These are phyloP conservation scores for Daldinia caldariorum DNA, from an alignment of 495 filamentous ascomycete species.

Conservation along the genomic window DNA sequence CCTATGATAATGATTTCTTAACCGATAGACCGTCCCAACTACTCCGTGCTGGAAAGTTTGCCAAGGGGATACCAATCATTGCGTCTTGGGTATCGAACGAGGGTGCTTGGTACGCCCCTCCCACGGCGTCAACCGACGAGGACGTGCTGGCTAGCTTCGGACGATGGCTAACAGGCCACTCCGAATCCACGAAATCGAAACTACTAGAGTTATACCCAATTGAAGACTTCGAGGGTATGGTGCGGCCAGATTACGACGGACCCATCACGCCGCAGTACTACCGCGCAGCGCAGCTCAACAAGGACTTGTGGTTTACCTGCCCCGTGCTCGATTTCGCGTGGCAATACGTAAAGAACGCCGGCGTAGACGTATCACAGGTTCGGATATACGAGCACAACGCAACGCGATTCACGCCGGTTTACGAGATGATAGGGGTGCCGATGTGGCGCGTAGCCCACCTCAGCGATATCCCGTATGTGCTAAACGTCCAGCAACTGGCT, in stretches of 20 bases:
- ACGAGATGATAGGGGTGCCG: constrained; percentile 12
- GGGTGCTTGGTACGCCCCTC: background rate
- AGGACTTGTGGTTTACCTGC: constrained; percentile 11
- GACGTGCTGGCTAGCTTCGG: background rate
- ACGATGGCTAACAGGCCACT: background rate
- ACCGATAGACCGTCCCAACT: constrained; percentile 1
- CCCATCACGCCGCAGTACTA: constrained; percentile 7
- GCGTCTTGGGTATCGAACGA: background rate
- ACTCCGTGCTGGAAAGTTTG: background rate
- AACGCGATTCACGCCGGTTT: constrained; percentile 11
- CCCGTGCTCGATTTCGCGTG: constrained; percentile 11
- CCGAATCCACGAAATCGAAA: background rate
- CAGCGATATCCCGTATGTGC: constrained; percentile 24
- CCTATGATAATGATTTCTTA: background rate
- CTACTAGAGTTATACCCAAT: background rate
- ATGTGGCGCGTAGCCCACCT: constrained; percentile 24
- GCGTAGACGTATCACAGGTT: background rate
- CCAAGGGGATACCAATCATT: background rate
- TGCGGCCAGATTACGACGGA: constrained; percentile 5
- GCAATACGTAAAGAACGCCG: constrained; percentile 1
- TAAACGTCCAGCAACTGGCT: constrained; percentile 8
- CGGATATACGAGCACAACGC: background rate
- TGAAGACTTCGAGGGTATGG: constrained; percentile 10
- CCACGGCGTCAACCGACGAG: background rate
- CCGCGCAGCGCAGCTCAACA: constrained; percentile 8